Percentiles rank a stretch among this genome's conserved stretches.
Conservation (phyloP, 2,329 filamentous ascomycete species). For the Alternaria sp. region DNA sequence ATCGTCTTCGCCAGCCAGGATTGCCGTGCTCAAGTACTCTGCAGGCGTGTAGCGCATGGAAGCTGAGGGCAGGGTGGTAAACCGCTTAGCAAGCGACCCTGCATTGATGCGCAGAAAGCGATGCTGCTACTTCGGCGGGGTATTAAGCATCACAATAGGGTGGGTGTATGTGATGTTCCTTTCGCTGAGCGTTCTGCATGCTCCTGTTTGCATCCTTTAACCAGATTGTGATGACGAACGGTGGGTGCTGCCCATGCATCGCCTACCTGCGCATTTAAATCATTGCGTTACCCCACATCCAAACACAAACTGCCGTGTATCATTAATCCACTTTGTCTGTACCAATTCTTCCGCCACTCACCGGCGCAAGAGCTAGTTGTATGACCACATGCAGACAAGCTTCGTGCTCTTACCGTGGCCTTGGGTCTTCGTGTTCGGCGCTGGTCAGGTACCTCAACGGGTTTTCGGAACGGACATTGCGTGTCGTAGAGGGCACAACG, state of each 20-base stretch:
- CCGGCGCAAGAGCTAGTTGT: constrained; percentile 16
- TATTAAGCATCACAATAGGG: constrained; percentile 3
- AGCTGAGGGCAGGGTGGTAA: constrained; percentile 10
- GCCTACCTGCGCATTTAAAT: constrained; percentile 16
- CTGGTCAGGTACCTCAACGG: constrained; percentile 21
- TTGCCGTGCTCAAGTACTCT: constrained; percentile 16
- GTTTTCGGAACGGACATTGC: constrained; percentile 18
- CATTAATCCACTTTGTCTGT: constrained; percentile 17
- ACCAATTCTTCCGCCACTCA: constrained; percentile 21
- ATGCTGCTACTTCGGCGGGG: neutral
- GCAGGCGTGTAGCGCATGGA: constrained; percentile 10
- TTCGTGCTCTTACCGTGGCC: constrained; percentile 17
- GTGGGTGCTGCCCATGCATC: constrained; percentile 3
- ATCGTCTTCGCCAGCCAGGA: constrained; percentile 11
- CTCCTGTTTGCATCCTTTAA: constrained; percentile 7
- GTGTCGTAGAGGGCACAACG: constrained; percentile 14
- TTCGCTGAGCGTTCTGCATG: constrained; percentile 2
- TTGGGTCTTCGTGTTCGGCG: constrained; percentile 19
- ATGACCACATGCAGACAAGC: constrained; percentile 1
- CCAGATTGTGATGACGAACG: neutral
- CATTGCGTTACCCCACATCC: constrained; percentile 15
- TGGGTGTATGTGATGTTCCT: neutral
- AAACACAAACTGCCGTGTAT: constrained; percentile 21
- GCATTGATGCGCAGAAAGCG: constrained; percentile 1
- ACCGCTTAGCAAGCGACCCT: constrained; percentile 15